Evolutionary conservation across 495 filamentous ascomycete species (phyloP), one percentile per base, ranked within the genome.

Genomic region (Aspergillus affinis): DNA sequence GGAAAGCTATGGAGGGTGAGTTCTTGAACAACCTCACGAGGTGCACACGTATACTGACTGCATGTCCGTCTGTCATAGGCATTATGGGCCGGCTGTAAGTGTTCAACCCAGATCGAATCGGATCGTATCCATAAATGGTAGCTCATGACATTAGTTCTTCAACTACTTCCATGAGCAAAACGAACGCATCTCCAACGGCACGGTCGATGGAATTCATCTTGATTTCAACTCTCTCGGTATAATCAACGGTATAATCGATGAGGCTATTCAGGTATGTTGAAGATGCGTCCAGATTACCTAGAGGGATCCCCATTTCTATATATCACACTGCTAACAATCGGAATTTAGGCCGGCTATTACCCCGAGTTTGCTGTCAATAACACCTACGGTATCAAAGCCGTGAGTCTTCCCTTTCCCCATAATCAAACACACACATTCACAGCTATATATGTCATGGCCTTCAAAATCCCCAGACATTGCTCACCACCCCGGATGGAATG

Each of bases 231-330:
- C 80, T 0, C 62, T 82, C 1, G 69, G 76, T 13, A 78, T 82
- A 17, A 74, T 90, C 30, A 92, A 93, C 65, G 90, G 89, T 19
- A 91, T 90, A 67, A 83, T 93, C 61, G 90, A 94, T 68, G 82
- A 84, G 54, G 65, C 83, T 3, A 84, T 87, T 27, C 89, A 93
- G 51, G 62, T 65, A 55, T 19, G 51, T 13, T n/a, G 41, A 30
- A 10, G 0, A 12, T 20, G 2, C 32, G 36, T 13, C 55, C 8
- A n/a, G 26, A 18, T 2, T 30, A 10, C 26, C 20, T 6, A 57
- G 32, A 5, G 2, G 12, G 0, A 6, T 49, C 46, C 23, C 46
- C 7, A 57, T 9, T 21, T 27, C 15, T 15, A 10, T 41, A n/a
- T n/a, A n/a, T 15, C 13, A 4, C 9, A 10, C 19, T 46, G 13